Base-by-base conservation (phyloP, 495 filamentous ascomycete species). In the Penicillium ochrochloron region DNA sequence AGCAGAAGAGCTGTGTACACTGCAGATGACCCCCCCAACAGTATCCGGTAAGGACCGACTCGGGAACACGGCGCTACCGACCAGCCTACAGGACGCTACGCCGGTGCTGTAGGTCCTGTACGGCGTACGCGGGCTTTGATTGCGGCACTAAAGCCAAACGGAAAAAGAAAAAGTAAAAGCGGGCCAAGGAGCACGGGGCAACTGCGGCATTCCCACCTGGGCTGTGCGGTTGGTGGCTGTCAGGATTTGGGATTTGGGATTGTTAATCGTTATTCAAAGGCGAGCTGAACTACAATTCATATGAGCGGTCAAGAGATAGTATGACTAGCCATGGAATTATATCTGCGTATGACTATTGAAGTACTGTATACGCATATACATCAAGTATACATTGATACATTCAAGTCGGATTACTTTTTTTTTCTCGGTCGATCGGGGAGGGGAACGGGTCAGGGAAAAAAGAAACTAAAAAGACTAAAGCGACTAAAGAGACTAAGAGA, bases 201-300 rank as follows among this genome's bases (percentile, higher is more conserved):
- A 68, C 55, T 58, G 53, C 71, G 64, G 66, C 62, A 71, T 73
- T 67, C 62, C 62, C 68, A 67, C 63, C 63, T 60, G 68, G 70
- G 60, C 68, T 71, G 68, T 65, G 61, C 63, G 61, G 64, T 61
- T 59, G 56, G 62, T 65, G 56, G 65, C 64, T 54, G 51, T 44
- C 25, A 10, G 29, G 44, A 52, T 55, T 27, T 27, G 25, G 25
- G 25, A 27, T 27, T 27, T 1, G 25, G 25, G 34, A 57, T 15
- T 42, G 14, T 42, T n/a, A 33, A 4, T 23, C 25, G n/a, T n/a
- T n/a, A n/a, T n/a, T 46, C 42, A 21, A 48, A 19, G 44, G 44
- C 44, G 11, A 12, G n/a, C 8, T 9, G 42, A 15, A 8, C 2
- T 21, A 25, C 44, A 48, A 48, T 25, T 23, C 21, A 23, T 25